Percentiles rank a stretch among this genome's conserved stretches.
Conservation (phyloP, 2,329 filamentous ascomycete genomes). For the Ceratocystis cubensis region DNA sequence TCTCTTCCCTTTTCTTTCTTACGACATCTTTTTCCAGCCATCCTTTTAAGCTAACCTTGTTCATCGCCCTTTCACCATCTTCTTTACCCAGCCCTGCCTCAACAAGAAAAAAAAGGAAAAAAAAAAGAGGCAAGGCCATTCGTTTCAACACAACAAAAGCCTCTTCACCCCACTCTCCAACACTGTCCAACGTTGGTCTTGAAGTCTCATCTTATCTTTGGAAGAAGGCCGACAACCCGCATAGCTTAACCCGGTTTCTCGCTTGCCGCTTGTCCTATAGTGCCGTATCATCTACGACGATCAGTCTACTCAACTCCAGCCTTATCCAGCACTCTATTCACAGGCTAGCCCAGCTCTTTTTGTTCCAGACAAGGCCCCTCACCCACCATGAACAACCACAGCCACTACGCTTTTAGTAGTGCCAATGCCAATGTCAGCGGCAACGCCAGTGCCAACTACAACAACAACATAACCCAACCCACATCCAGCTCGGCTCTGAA, state of each 20-base stretch:
- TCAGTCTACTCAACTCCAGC: not conserved
- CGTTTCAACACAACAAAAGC: not conserved
- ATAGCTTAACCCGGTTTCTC: not conserved
- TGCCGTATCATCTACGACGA: not conserved
- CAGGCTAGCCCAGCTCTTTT: not conserved
- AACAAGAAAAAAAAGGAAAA: not conserved
- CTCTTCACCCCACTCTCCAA: not conserved
- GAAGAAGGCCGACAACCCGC: not conserved
- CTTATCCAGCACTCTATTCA: not conserved
- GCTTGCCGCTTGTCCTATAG: not conserved
- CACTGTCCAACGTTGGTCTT: not conserved
- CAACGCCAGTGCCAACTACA: no score
- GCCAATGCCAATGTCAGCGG: no score
- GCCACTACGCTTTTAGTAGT: not conserved
- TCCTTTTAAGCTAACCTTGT: not conserved
- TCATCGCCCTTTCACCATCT: not conserved
- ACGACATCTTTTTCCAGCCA: not conserved
- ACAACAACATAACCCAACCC: not conserved
- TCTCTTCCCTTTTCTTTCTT: not conserved
- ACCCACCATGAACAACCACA: not conserved
- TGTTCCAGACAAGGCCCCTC: not conserved
- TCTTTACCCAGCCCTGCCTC: not conserved
- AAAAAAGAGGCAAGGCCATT: not conserved
- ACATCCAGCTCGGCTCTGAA: slow-evolving; percentile 11
- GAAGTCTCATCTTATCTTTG: not conserved